A percentile compares a stretch with the other conserved stretches of the same genome.
These are phyloP conservation scores for Ceratorhiza oryzae-sativae DNA, from an alignment of 1,284 basidiomycete species.

Conservation along the genomic window DNA sequence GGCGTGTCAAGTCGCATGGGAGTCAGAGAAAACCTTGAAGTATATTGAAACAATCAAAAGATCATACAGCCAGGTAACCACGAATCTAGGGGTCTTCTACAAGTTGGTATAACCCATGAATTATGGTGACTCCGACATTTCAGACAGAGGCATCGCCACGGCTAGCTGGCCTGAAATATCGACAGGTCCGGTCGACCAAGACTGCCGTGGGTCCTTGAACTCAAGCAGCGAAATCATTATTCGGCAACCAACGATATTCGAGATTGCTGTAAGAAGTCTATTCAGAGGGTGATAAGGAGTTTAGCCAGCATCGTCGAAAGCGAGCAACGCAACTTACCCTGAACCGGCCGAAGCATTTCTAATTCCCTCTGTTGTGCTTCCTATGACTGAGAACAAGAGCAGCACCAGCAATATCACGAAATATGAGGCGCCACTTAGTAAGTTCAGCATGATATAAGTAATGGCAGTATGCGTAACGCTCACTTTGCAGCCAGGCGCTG, in stretches of 20 bases:
- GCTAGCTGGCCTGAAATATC: not conserved
- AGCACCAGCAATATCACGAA: not conserved
- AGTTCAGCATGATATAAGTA: not conserved
- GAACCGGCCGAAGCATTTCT: slow-evolving; percentile 13
- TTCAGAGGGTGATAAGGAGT: not conserved
- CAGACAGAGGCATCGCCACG: not conserved
- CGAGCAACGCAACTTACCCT: not conserved
- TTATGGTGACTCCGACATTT: not conserved
- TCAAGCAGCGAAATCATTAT: slow-evolving; percentile 18
- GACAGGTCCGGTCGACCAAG: not conserved
- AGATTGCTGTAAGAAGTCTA: slow-evolving; percentile 5
- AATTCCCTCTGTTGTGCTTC: not conserved
- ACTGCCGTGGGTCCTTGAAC: not conserved
- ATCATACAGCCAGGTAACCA: no score
- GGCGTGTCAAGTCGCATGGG: no score
- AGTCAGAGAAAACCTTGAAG: no score
- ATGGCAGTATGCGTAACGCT: not conserved
- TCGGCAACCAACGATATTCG: slow-evolving; percentile 11
- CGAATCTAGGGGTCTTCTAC: no score
- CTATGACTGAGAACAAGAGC: not conserved
- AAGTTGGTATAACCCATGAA: no score
- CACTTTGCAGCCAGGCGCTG: slow-evolving; percentile 9
- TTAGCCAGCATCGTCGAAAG: not conserved
- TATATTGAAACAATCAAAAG: no score
- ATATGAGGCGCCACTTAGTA: slow-evolving; percentile 4